Evolutionary conservation across 163 green algal species (phyloP).

Genomic region (Trebouxia gelatinosa): DNA sequence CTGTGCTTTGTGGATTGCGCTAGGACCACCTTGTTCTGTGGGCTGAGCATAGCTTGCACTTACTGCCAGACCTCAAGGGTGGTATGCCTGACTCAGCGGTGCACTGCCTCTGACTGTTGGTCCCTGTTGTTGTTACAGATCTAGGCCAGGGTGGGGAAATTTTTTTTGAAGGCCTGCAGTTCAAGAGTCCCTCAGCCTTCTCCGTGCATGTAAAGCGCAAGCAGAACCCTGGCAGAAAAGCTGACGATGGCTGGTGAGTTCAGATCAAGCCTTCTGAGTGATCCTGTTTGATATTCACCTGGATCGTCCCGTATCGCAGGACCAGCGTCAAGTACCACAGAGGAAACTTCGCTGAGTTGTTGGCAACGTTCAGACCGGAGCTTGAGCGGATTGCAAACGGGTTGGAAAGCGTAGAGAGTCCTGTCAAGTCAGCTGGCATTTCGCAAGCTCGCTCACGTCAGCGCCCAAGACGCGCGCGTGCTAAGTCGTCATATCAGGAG

Average conservation of each 20-base stretch:
- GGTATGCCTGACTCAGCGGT: too few relatives aligned
- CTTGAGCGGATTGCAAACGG: slow-evolving; percentile 15
- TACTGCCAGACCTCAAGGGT: too few relatives aligned
- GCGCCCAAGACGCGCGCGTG: background rate
- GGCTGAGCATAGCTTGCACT: too few relatives aligned
- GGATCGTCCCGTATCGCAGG: background rate
- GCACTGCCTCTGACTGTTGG: too few relatives aligned
- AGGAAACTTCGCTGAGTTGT: slow-evolving; percentile 8
- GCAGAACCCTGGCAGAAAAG: slow-evolving; percentile 78
- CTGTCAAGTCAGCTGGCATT: slow-evolving; percentile 12
- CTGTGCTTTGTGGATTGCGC: too few relatives aligned
- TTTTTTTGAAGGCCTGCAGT: slow-evolving; percentile 58
- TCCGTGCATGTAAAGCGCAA: slow-evolving; percentile 82
- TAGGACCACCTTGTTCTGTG: too few relatives aligned
- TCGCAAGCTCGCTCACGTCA: slow-evolving; percentile 5
- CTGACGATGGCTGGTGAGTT: slow-evolving; percentile 81
- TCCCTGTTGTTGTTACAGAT: slow-evolving; percentile 20
- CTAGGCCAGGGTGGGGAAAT: slow-evolving; percentile 33
- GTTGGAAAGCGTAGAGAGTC: slow-evolving; percentile 15
- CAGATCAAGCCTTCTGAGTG: too few relatives aligned
- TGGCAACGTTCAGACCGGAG: slow-evolving; percentile 22
- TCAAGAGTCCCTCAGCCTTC: slow-evolving; percentile 70
- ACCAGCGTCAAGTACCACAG: slow-evolving; percentile 21
- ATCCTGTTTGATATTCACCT: too few relatives aligned
- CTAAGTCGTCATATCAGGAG: slow-evolving; percentile 16